Evolutionary conservation across 1,284 basidiomycete species (phyloP).

Genomic region (Neolentinus lepideus): DNA sequence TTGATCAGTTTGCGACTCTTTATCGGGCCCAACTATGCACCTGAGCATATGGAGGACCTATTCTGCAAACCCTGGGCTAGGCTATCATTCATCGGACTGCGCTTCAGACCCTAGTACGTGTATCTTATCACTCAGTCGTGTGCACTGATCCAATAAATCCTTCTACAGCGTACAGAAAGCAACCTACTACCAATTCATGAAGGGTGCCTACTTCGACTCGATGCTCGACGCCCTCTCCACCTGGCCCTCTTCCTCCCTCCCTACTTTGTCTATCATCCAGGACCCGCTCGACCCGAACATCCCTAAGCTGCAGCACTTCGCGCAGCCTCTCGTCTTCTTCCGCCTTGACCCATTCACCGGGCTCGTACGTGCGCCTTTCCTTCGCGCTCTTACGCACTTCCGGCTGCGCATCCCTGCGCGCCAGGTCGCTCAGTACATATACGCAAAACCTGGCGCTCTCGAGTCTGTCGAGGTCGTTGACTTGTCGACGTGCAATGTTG

Average conservation of each 20-base stretch:
- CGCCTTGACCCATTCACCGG: constrained; percentile 40
- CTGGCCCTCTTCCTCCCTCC: constrained; percentile 45
- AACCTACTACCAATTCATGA: constrained; percentile 64
- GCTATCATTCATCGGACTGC: constrained; percentile 40
- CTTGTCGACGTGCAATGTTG: constrained; percentile 48
- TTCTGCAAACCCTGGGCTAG: constrained; percentile 31
- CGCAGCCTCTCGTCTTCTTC: constrained; percentile 72
- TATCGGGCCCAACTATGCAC: constrained; percentile 56
- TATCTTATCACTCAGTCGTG: background rate
- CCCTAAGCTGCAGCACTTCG: constrained; percentile 36
- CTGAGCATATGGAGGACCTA: constrained; percentile 59
- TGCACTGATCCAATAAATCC: constrained; percentile 1
- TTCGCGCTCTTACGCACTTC: constrained; percentile 35
- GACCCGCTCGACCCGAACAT: constrained; percentile 42
- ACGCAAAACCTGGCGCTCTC: constrained; percentile 22
- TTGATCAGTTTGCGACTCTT: constrained; percentile 41
- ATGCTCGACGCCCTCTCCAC: constrained; percentile 41
- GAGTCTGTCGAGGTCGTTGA: constrained; percentile 46
- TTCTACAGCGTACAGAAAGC: constrained; percentile 50
- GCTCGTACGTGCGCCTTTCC: constrained; percentile 38
- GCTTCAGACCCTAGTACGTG: constrained; percentile 69
- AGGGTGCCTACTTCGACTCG: constrained; percentile 68
- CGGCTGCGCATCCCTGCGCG: constrained; percentile 56
- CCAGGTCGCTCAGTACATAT: constrained; percentile 38
- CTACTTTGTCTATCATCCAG: constrained; percentile 55